Evolutionary conservation across 352 stramenopile genomes (phyloP).

Genomic region (Globisporangium sylvaticum): DNA sequence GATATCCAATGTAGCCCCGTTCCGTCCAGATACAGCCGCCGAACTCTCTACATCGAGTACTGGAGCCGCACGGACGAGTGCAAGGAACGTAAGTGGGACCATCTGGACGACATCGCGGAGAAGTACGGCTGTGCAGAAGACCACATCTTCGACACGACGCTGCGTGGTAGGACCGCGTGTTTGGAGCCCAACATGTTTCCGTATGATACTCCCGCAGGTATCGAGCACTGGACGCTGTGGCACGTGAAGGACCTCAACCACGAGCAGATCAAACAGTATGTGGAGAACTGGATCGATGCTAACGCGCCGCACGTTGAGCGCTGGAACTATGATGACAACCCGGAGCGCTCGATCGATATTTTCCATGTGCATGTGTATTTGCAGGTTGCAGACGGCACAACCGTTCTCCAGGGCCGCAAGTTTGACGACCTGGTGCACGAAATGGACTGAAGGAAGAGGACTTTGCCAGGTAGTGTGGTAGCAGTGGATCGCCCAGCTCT

Average conservation of each 20-base stretch:
- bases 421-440: conserved; percentile 74
- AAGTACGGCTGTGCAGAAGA: conserved; percentile 74
- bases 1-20: conserved; percentile 55
- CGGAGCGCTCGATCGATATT: conserved; percentile 86
- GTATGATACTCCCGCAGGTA: conserved; percentile 84
- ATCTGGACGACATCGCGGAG: conserved; percentile 78
- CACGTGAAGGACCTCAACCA: conserved; percentile 72
- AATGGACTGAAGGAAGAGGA: conserved; percentile 39
- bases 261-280: conserved; percentile 84
- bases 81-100: conserved; percentile 87
- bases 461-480: background rate
- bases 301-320: conserved; percentile 69
- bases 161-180: conserved; percentile 77
- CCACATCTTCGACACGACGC: conserved; percentile 77
- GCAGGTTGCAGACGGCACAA: conserved; percentile 49
- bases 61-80: conserved; percentile 86
- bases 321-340: conserved; percentile 90
- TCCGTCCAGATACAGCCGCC: conserved; percentile 35
- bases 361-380: conserved; percentile 91
- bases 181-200: conserved; percentile 90
- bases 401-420: conserved; percentile 56
- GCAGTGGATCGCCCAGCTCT: background rate
- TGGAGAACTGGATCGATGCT: conserved; percentile 85
- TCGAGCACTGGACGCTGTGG: conserved; percentile 88
- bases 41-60: conserved; percentile 86